Evolutionary conservation across 257 asterid species (phyloP), one percentile per base, ranked within the genome.

Genomic region (Plantago major): DNA sequence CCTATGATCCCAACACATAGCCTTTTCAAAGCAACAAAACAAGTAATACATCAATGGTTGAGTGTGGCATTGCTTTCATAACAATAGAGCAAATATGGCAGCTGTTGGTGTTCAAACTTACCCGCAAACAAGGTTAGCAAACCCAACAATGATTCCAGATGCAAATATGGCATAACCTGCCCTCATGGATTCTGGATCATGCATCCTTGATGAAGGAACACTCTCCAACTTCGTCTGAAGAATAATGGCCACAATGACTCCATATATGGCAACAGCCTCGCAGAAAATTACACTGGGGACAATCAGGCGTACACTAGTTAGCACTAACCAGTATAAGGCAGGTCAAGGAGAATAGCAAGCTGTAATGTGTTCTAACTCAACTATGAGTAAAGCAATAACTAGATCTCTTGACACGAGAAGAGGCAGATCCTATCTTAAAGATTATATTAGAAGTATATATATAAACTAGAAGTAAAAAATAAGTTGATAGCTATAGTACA

Each of bases 121-220:
- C 95, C 95, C 95, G 43, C 95, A 84, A 15, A 84, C 90, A 63
- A 84, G 90, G 73, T 87, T 87, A 44, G 94, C 96, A 66, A 88
- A 88, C 66, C 94, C 94, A 57, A 85, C 96, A 26, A 85, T 85
- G 11, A 88, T 74, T 52, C 94, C 96, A 37, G 92, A 88, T 26
- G 96, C 94, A 75, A 85, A 88, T 71, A 85, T 83, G 45, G 96
- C 81, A 44, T 88, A 85, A 55, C 92, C 94, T 67, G 94, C 94
- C 74, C 94, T 74, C 30, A 85, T 77, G 66, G 95, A 85, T 68
- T 85, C 89, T 26, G 94, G 73, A 13, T 76, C 92, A 60, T 81
- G 72, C n/a, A 81, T 83, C 72, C 68, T 83, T 44, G 84, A 69
- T 12, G 76, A 11, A 42, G 95, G 81, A 37, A 88, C 96, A 67